Percentiles rank a stretch among this genome's conserved stretches.
phyloP scores from a whole-genome alignment of 345 rosid species.

The Cardamine occulta region DNA sequence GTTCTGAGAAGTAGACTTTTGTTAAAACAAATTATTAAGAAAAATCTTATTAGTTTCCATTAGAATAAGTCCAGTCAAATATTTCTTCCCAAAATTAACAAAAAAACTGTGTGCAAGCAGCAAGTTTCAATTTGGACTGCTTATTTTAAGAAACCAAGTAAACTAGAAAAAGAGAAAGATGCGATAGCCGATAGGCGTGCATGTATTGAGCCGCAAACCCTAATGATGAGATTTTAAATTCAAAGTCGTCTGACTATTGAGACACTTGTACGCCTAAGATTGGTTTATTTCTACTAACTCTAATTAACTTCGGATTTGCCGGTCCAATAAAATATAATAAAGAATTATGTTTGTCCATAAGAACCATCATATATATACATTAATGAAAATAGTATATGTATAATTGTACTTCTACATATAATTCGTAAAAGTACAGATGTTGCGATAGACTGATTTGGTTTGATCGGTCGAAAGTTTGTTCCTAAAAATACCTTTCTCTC shows the following conservation, averaged over 20 bases:
- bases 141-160: conserved; percentile 7
- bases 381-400: neutral
- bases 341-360: neutral
- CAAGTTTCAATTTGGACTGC: conserved; percentile 18
- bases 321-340: conserved; percentile 20
- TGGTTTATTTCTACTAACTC: conserved; percentile 28
- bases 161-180: conserved; percentile 14
- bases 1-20: conserved; percentile 35
- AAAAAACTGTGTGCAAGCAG: neutral
- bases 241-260: conserved; percentile 35
- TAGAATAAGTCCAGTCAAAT: conserved; percentile 29
- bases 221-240: conserved; percentile 17
- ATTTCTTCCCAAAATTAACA: conserved; percentile 13
- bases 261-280: conserved; percentile 5
- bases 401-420: neutral
- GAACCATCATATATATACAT: neutral
- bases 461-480: neutral
- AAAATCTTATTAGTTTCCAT: neutral
- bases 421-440: conserved; percentile 8
- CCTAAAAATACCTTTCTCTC: neutral
- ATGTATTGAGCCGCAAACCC: conserved; percentile 49
- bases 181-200: conserved; percentile 39
- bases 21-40: neutral
- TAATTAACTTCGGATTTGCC: conserved; percentile 31
- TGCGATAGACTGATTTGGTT: conserved; percentile 7